Conservation (phyloP, 345 rosid genomes). For the Geranium brycei region DNA sequence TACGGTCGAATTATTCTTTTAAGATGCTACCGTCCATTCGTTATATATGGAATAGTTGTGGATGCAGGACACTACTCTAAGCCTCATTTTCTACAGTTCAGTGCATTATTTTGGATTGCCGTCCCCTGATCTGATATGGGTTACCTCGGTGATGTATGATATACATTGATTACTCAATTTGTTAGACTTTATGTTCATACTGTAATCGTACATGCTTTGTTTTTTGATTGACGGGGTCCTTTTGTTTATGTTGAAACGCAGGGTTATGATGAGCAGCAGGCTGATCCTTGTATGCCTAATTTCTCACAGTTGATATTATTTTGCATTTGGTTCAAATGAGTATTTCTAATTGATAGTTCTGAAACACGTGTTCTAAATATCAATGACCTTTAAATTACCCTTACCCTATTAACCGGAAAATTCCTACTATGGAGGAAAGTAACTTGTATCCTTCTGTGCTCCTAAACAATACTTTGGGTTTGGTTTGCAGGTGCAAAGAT, state of each 20-base stretch:
- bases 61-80: neutral
- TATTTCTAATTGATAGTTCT: neutral
- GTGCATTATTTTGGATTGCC: neutral
- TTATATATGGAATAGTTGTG: neutral
- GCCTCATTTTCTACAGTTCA: neutral
- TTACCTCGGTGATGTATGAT: neutral
- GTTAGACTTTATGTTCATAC: too few relatives aligned
- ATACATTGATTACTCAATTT: neutral
- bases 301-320: neutral
- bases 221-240: neutral
- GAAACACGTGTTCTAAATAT: too few relatives aligned
- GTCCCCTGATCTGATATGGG: neutral
- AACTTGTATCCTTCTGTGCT: neutral
- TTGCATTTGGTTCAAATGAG: neutral
- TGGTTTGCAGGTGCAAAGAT: slow-evolving; percentile 34
- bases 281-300: neutral
- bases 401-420: too few relatives aligned
- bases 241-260: neutral
- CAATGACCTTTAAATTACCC: too few relatives aligned
- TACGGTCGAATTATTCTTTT: too few relatives aligned
- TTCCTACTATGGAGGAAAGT: neutral
- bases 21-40: too few relatives aligned
- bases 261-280: neutral
- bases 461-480: neutral
- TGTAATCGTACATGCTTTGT: neutral